Conservation (phyloP, 805 yeast species). For the Kluyveromyces nonfermentans region DNA sequence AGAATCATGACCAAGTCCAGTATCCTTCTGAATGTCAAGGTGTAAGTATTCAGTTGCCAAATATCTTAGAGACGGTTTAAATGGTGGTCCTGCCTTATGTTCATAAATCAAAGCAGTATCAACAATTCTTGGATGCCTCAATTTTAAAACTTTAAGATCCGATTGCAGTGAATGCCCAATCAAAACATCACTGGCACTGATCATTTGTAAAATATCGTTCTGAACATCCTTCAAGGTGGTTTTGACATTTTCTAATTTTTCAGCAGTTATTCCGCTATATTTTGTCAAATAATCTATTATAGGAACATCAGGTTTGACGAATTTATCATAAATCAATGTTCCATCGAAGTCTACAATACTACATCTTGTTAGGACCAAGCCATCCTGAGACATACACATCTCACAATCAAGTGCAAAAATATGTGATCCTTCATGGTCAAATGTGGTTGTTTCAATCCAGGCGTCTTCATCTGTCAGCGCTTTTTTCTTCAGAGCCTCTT, state of each 20-base stretch:
- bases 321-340: slow-evolving; percentile 54
- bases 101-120: slow-evolving; percentile 76
- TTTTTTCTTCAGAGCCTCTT: slow-evolving; percentile 7
- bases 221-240: slow-evolving; percentile 66
- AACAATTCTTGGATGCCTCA: slow-evolving; percentile 64
- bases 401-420: slow-evolving; percentile 89
- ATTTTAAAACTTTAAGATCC: slow-evolving; percentile 60
- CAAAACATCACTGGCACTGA: slow-evolving; percentile 54
- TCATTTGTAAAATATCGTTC: slow-evolving; percentile 35
- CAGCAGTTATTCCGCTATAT: slow-evolving; percentile 82
- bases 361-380: slow-evolving; percentile 65
- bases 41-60: slow-evolving; percentile 50
- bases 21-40: slow-evolving; percentile 58
- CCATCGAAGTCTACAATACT: slow-evolving; percentile 61
- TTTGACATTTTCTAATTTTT: slow-evolving; percentile 48
- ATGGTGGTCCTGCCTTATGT: slow-evolving; percentile 77
- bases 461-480: slow-evolving; percentile 2
- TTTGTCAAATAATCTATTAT: slow-evolving; percentile 75
- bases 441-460: slow-evolving; percentile 47
- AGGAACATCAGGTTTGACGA: slow-evolving; percentile 67
- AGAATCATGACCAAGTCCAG: slow-evolving; percentile 65
- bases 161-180: slow-evolving; percentile 88
- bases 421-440: slow-evolving; percentile 50
- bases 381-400: slow-evolving; percentile 62
- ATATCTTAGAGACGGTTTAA: slow-evolving; percentile 67